Conservation (phyloP, 2,329 filamentous ascomycete genomes). For the Apiospora arundinis region DNA sequence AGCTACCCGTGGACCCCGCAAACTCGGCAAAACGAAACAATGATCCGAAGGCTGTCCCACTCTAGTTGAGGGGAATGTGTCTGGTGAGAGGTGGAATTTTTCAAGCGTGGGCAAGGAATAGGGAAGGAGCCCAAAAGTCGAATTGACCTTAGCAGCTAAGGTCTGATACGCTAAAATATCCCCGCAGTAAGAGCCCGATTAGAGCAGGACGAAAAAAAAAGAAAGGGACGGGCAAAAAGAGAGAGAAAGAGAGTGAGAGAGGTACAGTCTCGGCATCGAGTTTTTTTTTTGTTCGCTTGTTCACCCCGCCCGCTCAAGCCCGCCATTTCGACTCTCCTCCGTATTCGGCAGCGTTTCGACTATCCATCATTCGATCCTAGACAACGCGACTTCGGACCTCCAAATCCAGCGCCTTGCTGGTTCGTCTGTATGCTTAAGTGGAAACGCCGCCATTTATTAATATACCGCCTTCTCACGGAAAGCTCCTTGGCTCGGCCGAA, state of each 20-base stretch:
- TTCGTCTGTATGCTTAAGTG: conserved; percentile 20
- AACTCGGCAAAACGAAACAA: conserved; percentile 4
- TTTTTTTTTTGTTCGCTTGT: conserved; percentile 9
- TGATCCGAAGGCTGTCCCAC: conserved; percentile 1
- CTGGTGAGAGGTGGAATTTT: conserved; percentile 3
- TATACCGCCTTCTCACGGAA: conserved; percentile 13
- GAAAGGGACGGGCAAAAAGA: background rate
- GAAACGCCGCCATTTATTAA: conserved; percentile 11
- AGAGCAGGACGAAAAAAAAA: background rate
- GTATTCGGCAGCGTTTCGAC: conserved; percentile 21
- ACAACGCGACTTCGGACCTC: conserved; percentile 28
- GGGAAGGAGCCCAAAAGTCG: background rate
- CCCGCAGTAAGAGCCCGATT: background rate
- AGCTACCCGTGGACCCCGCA: background rate
- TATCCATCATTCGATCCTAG: conserved; percentile 25
- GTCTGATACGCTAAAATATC: background rate
- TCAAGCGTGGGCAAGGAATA: background rate
- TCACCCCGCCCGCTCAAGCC: conserved; percentile 17
- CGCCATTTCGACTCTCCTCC: conserved; percentile 21
- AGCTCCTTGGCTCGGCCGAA: conserved; percentile 23
- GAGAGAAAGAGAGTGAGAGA: background rate
- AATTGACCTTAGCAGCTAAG: background rate
- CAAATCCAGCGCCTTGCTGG: conserved; percentile 9
- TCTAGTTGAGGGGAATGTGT: background rate
- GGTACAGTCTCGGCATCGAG: conserved; percentile 5